phyloP scores from a whole-genome alignment of 228 moss, liverwort and hornwort species.

The Sphagnum magellanicum region DNA sequence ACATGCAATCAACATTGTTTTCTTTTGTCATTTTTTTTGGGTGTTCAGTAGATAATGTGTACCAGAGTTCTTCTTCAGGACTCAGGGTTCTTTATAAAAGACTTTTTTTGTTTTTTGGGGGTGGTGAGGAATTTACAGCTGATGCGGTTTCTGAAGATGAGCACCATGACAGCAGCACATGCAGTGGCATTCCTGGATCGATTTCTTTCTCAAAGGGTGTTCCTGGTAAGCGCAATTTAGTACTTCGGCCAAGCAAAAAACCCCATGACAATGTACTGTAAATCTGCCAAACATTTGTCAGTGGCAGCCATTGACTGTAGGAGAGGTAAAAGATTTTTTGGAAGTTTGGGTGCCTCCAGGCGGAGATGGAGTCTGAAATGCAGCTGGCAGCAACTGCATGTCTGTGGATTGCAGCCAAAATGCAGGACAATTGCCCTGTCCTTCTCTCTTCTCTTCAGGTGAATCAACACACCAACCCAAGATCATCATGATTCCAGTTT shows the following conservation, averaged over 20 bases:
- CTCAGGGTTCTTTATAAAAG: too few relatives aligned
- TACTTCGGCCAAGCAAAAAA: too few relatives aligned
- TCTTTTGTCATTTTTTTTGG: too few relatives aligned
- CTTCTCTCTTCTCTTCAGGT: constrained; percentile 53
- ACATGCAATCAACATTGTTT: too few relatives aligned
- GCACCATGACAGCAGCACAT: constrained; percentile 44
- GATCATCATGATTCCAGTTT: too few relatives aligned
- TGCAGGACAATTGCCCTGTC: constrained; percentile 59
- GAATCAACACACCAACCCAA: constrained; percentile 7
- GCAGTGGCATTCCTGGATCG: constrained; percentile 75
- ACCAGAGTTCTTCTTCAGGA: too few relatives aligned
- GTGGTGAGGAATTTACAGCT: constrained; percentile 29
- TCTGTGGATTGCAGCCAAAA: constrained; percentile 70
- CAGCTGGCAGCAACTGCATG: constrained; percentile 58
- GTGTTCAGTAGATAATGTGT: too few relatives aligned
- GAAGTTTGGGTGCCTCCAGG: neutral
- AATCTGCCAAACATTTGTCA: too few relatives aligned
- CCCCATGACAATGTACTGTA: too few relatives aligned
- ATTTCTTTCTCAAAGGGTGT: constrained; percentile 31
- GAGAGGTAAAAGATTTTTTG: neutral
- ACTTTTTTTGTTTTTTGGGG: neutral
- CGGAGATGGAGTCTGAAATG: constrained; percentile 24
- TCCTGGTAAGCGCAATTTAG: constrained; percentile 3
- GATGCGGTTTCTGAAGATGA: constrained; percentile 34
- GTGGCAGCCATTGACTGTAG: too few relatives aligned